Percentiles rank a stretch among this genome's conserved stretches.
These are phyloP conservation scores for Psilocybe tampanensis DNA, from an alignment of 768 basidiomycete species.

Conservation along the genomic window DNA sequence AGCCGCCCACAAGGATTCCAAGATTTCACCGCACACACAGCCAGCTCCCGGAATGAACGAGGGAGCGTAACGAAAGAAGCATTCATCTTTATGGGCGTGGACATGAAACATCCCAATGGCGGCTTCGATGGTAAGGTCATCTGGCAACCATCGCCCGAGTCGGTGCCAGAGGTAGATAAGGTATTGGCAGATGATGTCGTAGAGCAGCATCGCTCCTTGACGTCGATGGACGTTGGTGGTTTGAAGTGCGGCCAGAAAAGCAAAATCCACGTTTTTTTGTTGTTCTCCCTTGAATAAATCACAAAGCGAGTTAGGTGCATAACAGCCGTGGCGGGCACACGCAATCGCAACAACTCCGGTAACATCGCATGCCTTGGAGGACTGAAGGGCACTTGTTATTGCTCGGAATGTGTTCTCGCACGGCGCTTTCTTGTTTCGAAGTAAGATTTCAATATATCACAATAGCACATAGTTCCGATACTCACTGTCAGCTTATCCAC, in stretches of 20 bases:
- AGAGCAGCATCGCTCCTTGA: conserved; percentile 7
- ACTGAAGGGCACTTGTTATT: conserved; percentile 6
- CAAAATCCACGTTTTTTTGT: conserved; percentile 26
- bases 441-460: neutral
- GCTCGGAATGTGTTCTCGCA: conserved; percentile 20
- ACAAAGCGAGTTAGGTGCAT: conserved; percentile 13
- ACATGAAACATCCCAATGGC: conserved; percentile 30
- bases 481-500: conserved; percentile 14
- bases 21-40: conserved; percentile 14
- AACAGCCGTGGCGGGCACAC: conserved; percentile 22
- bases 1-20: conserved; percentile 22
- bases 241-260: conserved; percentile 5
- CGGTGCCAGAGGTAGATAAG: neutral
- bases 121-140: neutral
- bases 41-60: conserved; percentile 17
- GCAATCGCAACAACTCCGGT: conserved; percentile 19
- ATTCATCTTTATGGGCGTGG: conserved; percentile 26
- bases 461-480: neutral
- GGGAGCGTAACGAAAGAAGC: conserved; percentile 24
- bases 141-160: neutral
- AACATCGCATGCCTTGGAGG: conserved; percentile 11
- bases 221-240: conserved; percentile 9
- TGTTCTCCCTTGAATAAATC: conserved; percentile 25
- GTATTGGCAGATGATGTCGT: conserved; percentile 5
- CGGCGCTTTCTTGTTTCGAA: conserved; percentile 16